Evolutionary conservation across 106 monocot species (phyloP).

Genomic region (Acanthochlamys bracteata): DNA sequence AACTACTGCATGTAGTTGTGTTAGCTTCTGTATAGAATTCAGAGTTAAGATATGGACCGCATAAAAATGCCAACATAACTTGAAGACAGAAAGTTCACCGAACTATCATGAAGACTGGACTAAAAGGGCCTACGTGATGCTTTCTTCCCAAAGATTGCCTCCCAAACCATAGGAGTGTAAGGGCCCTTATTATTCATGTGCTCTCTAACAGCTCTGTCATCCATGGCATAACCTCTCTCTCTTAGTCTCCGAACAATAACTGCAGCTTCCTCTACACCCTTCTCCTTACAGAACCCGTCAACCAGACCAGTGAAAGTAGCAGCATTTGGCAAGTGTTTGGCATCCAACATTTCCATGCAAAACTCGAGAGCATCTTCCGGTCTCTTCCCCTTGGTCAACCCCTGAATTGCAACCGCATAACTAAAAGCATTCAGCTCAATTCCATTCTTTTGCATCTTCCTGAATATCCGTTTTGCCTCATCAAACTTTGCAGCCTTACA

Average conservation of each 20-base stretch:
- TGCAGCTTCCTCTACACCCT: conserved; percentile 63
- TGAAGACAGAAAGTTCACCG: neutral
- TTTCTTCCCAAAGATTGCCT: conserved; percentile 83
- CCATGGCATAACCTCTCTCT: conserved; percentile 60
- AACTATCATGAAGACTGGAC: neutral
- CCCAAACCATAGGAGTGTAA: conserved; percentile 53
- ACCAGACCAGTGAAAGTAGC: conserved; percentile 55
- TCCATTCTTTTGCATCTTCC: conserved; percentile 89
- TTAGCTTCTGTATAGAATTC: too few relatives aligned
- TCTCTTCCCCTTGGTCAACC: conserved; percentile 52
- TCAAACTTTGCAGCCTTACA: conserved; percentile 71
- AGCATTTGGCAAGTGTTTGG: conserved; percentile 53
- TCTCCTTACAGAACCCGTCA: conserved; percentile 47
- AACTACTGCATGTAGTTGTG: too few relatives aligned
- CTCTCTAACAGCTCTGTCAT: conserved; percentile 80
- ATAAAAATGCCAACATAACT: too few relatives aligned
- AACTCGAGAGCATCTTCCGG: conserved; percentile 65
- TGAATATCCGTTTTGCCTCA: conserved; percentile 76
- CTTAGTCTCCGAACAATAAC: conserved; percentile 44
- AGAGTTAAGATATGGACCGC: too few relatives aligned
- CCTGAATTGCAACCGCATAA: conserved; percentile 56
- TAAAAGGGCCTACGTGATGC: conserved; percentile 18
- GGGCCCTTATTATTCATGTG: conserved; percentile 94
- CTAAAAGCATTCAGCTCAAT: conserved; percentile 82
- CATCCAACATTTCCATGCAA: conserved; percentile 74